These are phyloP conservation scores for Citrus australasica DNA, from an alignment of 345 rosid species.

Conservation along the genomic window DNA sequence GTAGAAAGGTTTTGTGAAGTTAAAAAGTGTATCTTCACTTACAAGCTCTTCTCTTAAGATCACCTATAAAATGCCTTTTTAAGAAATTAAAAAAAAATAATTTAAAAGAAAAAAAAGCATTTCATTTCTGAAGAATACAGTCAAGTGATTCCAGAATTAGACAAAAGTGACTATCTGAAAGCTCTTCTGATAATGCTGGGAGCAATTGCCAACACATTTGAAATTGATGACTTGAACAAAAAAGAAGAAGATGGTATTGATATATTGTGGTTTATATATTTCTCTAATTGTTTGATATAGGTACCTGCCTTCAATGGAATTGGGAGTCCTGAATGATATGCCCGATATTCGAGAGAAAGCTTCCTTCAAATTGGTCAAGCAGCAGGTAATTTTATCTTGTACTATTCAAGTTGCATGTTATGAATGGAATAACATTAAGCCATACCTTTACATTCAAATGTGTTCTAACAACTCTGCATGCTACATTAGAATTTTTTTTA, in stretches of 20 bases:
- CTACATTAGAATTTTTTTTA: not conserved
- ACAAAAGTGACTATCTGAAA: not conserved
- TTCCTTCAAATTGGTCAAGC: slow-evolving; percentile 55
- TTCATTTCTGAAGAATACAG: not conserved
- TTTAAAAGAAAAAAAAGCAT: not conserved
- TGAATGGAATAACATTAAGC: not conserved
- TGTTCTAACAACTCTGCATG: not conserved
- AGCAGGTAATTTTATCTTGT: slow-evolving; percentile 45
- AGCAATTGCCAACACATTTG: not conserved
- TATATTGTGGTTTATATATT: not conserved
- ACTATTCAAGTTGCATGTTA: not conserved
- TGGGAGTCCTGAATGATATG: slow-evolving; percentile 76
- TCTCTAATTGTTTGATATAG: slow-evolving; percentile 27
- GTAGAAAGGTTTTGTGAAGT: no score
- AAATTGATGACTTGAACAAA: not conserved
- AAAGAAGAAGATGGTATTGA: not conserved
- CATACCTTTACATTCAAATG: not conserved
- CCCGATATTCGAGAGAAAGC: slow-evolving; percentile 65
- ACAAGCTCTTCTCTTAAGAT: not conserved
- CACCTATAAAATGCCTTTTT: not conserved
- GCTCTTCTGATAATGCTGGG: not conserved
- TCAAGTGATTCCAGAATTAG: not conserved
- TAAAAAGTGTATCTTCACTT: not conserved
- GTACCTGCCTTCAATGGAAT: slow-evolving; percentile 70
- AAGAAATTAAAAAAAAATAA: not conserved